Evolutionary conservation across 495 filamentous ascomycete species (phyloP).

Genomic region (Penicillium arizonense): DNA sequence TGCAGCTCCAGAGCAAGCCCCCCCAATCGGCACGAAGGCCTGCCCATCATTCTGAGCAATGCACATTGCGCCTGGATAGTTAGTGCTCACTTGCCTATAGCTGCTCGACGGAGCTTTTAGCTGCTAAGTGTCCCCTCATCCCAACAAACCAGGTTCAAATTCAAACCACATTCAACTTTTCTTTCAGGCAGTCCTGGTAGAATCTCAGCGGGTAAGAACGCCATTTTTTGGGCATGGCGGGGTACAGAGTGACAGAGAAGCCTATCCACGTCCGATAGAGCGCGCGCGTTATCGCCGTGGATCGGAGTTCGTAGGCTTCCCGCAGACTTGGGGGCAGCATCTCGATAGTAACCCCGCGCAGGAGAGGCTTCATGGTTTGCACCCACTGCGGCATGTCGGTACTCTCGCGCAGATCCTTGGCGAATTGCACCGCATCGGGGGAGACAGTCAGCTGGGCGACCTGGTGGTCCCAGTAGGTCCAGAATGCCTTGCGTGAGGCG

Average conservation of each 20-base stretch:
- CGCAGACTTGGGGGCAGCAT: conserved; percentile 39
- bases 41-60: too few relatives aligned
- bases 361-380: conserved; percentile 31
- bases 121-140: too few relatives aligned
- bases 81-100: too few relatives aligned
- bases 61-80: too few relatives aligned
- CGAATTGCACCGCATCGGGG: conserved; percentile 31
- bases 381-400: conserved; percentile 35
- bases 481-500: conserved; percentile 31
- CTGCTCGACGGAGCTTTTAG: too few relatives aligned
- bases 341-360: conserved; percentile 34
- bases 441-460: conserved; percentile 32
- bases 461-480: conserved; percentile 44
- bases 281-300: conserved; percentile 28
- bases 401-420: conserved; percentile 25
- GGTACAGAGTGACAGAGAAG: conserved; percentile 37
- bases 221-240: conserved; percentile 34
- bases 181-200: conserved; percentile 29
- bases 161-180: conserved; percentile 28
- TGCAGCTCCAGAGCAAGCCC: too few relatives aligned
- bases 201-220: conserved; percentile 30
- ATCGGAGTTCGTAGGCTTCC: conserved; percentile 38
- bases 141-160: too few relatives aligned
- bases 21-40: too few relatives aligned
- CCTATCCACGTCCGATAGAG: conserved; percentile 39